A percentile compares a stretch with the other conserved stretches of the same genome.
Conservation (phyloP, 495 filamentous ascomycete species). For the Annulohypoxylon nitens region DNA sequence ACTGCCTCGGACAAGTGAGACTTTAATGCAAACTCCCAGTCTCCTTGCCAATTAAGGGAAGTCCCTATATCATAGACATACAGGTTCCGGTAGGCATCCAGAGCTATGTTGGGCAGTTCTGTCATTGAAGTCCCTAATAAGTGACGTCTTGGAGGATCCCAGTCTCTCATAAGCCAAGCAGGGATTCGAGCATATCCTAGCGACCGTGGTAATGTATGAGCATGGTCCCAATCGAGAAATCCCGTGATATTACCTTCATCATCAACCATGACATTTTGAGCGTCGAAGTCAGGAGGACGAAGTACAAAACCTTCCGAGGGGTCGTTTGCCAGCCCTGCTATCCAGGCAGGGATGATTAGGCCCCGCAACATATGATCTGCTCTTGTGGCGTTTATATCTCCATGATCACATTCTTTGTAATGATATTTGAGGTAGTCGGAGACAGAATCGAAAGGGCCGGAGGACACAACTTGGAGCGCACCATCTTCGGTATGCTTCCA, state of each 20-base stretch:
- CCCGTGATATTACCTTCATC: slow-evolving; percentile 56
- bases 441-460: slow-evolving; percentile 32
- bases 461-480: slow-evolving; percentile 5
- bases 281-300: slow-evolving; percentile 54
- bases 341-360: background rate
- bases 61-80: slow-evolving; percentile 35
- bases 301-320: slow-evolving; percentile 53
- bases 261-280: slow-evolving; percentile 56
- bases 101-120: slow-evolving; percentile 16
- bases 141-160: slow-evolving; percentile 52
- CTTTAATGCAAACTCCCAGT: slow-evolving; percentile 41
- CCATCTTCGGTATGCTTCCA: slow-evolving; percentile 8
- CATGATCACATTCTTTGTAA: background rate
- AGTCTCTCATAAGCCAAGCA: slow-evolving; percentile 56
- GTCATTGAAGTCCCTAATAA: slow-evolving; percentile 22
- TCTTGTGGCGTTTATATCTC: background rate
- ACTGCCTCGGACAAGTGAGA: slow-evolving; percentile 40
- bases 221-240: slow-evolving; percentile 62
- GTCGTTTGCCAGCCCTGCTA: slow-evolving; percentile 24
- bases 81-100: slow-evolving; percentile 32
- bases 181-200: slow-evolving; percentile 48
- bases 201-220: slow-evolving; percentile 49
- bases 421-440: slow-evolving; percentile 3
- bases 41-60: slow-evolving; percentile 21
- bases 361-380: background rate